Percentiles rank a stretch among this genome's conserved stretches.
phyloP scores from a whole-genome alignment of 2,329 filamentous ascomycete species.

The Xylaria sp. region DNA sequence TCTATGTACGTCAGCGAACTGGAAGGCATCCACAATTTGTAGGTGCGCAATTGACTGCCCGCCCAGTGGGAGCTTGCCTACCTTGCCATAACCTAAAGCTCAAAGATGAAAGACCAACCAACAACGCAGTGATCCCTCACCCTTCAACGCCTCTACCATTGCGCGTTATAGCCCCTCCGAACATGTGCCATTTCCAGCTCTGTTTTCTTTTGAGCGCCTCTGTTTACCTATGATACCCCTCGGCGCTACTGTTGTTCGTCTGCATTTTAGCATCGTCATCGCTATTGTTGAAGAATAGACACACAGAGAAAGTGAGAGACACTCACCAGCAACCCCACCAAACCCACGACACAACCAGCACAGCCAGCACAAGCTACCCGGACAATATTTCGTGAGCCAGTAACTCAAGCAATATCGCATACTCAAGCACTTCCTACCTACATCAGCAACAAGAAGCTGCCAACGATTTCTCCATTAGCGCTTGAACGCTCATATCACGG shows the following conservation, averaged over 20 bases:
- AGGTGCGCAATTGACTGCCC: background rate
- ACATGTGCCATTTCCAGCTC: constrained; percentile 3
- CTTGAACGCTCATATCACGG: background rate
- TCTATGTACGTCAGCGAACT: constrained; percentile 23
- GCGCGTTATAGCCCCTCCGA: background rate
- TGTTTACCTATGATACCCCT: constrained; percentile 26
- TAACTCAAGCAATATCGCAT: background rate
- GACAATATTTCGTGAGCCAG: constrained; percentile 3
- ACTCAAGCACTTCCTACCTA: background rate
- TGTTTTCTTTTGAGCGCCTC: constrained; percentile 10
- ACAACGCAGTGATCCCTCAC: constrained; percentile 14
- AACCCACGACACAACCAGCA: background rate
- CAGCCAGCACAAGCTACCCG: background rate
- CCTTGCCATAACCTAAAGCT: background rate
- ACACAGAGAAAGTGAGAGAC: background rate
- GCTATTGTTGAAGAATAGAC: background rate
- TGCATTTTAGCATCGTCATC: constrained; percentile 1
- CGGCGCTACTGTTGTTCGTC: constrained; percentile 5
- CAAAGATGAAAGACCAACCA: constrained; percentile 16
- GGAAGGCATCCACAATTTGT: constrained; percentile 2
- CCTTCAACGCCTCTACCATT: constrained; percentile 16
- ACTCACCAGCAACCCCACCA: background rate
- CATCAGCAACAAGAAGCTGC: background rate
- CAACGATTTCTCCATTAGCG: background rate
- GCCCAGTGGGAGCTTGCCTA: background rate